Evolutionary conservation across 257 asterid species (phyloP).

Genomic region (Knoxia roxburghii): DNA sequence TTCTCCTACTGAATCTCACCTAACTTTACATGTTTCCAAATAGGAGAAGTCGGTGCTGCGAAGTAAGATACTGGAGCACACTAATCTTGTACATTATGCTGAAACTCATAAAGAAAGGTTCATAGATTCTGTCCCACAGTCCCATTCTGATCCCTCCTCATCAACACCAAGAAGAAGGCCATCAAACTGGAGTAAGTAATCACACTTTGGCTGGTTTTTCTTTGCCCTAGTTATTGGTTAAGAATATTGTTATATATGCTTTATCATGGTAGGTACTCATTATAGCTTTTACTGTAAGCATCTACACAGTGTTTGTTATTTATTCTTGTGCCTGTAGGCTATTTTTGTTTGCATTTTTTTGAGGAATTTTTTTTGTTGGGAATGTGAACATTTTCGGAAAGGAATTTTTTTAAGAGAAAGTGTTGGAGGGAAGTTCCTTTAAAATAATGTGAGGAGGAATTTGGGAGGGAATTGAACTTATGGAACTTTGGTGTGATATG

Average conservation of each 20-base stretch:
- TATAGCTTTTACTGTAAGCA: background rate
- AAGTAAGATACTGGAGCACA: conserved; percentile 64
- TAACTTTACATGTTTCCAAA: conserved; percentile 13
- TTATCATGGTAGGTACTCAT: background rate
- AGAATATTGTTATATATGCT: background rate
- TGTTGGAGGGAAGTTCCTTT: too few relatives aligned
- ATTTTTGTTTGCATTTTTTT: too few relatives aligned
- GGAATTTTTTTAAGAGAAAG: too few relatives aligned
- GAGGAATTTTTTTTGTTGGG: too few relatives aligned
- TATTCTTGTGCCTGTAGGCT: too few relatives aligned
- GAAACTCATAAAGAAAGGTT: conserved; percentile 63
- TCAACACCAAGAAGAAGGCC: conserved; percentile 53
- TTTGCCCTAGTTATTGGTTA: background rate
- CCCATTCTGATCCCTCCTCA: conserved; percentile 63
- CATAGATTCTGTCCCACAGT: conserved; percentile 38
- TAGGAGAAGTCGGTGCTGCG: conserved; percentile 83
- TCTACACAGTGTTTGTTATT: background rate
- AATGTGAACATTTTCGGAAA: too few relatives aligned
- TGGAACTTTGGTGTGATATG: too few relatives aligned
- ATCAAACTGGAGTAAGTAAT: conserved; percentile 81
- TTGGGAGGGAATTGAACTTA: too few relatives aligned
- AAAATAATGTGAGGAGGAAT: too few relatives aligned
- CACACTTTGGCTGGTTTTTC: background rate
- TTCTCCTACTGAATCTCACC: background rate
- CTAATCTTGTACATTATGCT: conserved; percentile 69